Conservation (phyloP, 768 basidiomycete species). For the Leucogyrophana mollusca region DNA sequence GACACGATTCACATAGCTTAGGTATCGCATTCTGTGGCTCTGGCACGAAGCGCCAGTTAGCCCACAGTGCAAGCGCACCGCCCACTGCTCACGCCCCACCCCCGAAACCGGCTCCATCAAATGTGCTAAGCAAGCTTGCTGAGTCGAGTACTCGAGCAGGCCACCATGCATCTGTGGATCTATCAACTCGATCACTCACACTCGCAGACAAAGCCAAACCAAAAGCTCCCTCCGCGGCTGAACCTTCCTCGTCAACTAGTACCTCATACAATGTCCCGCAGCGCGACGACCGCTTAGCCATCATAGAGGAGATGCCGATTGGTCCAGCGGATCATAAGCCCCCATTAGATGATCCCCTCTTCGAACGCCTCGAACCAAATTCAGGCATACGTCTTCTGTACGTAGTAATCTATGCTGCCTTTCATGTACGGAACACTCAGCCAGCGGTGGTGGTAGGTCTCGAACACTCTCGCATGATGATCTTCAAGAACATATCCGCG, state of each 20-base stretch:
- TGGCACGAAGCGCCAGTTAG: slow-evolving; percentile 5
- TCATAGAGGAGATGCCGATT: slow-evolving; percentile 74
- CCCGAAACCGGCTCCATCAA: slow-evolving; percentile 46
- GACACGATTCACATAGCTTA: slow-evolving; percentile 18
- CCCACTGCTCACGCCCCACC: slow-evolving; percentile 7
- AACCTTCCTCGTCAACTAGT: slow-evolving; percentile 2
- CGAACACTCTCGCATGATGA: slow-evolving; percentile 73
- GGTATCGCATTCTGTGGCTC: slow-evolving; percentile 10
- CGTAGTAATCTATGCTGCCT: slow-evolving; percentile 27
- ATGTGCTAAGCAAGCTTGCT: slow-evolving; percentile 51
- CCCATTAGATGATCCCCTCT: slow-evolving; percentile 70
- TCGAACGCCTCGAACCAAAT: slow-evolving; percentile 84
- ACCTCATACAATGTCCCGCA: slow-evolving; percentile 7
- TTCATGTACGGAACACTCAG: neutral
- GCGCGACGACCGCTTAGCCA: slow-evolving; percentile 61
- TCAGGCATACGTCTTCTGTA: slow-evolving; percentile 84
- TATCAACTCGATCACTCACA: slow-evolving; percentile 30
- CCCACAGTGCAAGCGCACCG: neutral
- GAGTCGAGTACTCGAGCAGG: slow-evolving; percentile 25
- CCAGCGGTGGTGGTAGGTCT: slow-evolving; percentile 44
- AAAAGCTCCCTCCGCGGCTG: slow-evolving; percentile 4
- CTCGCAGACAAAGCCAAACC: slow-evolving; percentile 18
- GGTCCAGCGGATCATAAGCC: slow-evolving; percentile 79
- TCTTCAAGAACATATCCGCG: slow-evolving; percentile 76
- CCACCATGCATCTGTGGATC: slow-evolving; percentile 11